Conservation (phyloP, 2,329 filamentous ascomycete species). For the Cladosporium colombiae region DNA sequence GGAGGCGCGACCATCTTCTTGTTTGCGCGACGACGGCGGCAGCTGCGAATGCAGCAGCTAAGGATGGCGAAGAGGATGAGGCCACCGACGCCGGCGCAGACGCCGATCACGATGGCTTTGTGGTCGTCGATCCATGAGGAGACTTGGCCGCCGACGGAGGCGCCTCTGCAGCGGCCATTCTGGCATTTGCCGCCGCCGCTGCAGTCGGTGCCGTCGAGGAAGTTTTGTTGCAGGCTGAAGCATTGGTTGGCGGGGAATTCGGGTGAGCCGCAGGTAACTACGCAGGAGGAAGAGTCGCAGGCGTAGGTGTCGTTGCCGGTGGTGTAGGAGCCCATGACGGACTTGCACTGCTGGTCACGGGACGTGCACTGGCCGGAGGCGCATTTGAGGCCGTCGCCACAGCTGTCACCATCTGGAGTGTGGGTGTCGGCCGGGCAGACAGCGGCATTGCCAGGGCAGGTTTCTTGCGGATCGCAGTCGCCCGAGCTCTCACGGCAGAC, state of each 20-base stretch:
- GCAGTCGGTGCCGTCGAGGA: conserved; percentile 87
- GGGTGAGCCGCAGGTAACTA: conserved; percentile 73
- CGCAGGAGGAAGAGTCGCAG: conserved; percentile 73
- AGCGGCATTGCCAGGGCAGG: conserved; percentile 70
- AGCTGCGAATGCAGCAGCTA: conserved; percentile 64
- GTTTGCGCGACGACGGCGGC: conserved; percentile 40
- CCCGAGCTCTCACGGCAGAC: conserved; percentile 81
- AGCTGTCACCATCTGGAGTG: conserved; percentile 68
- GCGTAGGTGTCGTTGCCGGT: conserved; percentile 76
- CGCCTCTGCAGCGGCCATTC: conserved; percentile 76
- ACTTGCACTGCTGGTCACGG: conserved; percentile 84
- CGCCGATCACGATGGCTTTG: conserved; percentile 78
- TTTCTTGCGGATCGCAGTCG: conserved; percentile 81
- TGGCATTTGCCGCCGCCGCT: conserved; percentile 74
- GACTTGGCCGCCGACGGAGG: conserved; percentile 69
- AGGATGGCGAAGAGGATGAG: conserved; percentile 69
- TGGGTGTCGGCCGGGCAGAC: conserved; percentile 74
- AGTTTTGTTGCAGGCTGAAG: conserved; percentile 81
- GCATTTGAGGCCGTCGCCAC: conserved; percentile 73
- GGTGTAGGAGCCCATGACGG: conserved; percentile 74
- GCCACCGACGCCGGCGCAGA: conserved; percentile 70
- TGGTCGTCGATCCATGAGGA: conserved; percentile 74
- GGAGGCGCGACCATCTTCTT: conserved; percentile 25
- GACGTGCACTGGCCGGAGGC: conserved; percentile 94
- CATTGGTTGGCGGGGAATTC: conserved; percentile 67